phyloP scores from a whole-genome alignment of 1,284 basidiomycete genomes.

The Cutaneotrichosporon sp. region DNA sequence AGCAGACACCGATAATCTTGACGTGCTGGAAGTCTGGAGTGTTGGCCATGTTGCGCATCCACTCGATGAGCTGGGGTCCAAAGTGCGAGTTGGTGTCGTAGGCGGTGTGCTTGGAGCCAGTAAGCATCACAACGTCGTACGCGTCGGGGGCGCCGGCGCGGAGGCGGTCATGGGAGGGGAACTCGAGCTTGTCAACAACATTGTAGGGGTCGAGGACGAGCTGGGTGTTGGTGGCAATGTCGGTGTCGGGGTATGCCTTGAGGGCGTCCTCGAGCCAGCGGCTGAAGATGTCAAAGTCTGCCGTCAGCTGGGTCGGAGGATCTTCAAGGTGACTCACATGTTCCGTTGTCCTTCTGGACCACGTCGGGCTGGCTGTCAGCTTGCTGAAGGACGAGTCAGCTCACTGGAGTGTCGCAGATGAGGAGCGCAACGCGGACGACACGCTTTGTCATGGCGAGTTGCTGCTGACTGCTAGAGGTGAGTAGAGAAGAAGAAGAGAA shows the following conservation, averaged over 20 bases:
- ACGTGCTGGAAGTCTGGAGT: slow-evolving; percentile 35
- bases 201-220: slow-evolving; percentile 58
- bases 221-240: slow-evolving; percentile 30
- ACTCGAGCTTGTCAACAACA: slow-evolving; percentile 54
- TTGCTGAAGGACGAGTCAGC: slow-evolving; percentile 6
- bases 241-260: slow-evolving; percentile 36
- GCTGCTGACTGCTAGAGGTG: background rate
- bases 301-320: background rate
- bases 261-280: slow-evolving; percentile 50
- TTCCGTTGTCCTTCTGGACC: slow-evolving; percentile 47
- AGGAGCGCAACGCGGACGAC: slow-evolving; percentile 49
- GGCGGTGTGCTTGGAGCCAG: slow-evolving; percentile 55
- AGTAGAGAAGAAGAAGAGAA: background rate
- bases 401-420: slow-evolving; percentile 52
- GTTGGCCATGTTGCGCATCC: slow-evolving; percentile 36
- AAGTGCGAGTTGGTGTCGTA: slow-evolving; percentile 41
- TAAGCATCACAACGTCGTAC: slow-evolving; percentile 58
- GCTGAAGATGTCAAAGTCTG: slow-evolving; percentile 53
- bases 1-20: slow-evolving; percentile 56
- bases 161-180: slow-evolving; percentile 54
- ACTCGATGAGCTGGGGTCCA: slow-evolving; percentile 39
- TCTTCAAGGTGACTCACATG: slow-evolving; percentile 34
- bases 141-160: slow-evolving; percentile 38
- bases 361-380: slow-evolving; percentile 34
- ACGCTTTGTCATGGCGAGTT: slow-evolving; percentile 27